Conservation (phyloP, 108 stramenopile genomes). For the Fistulifera solaris region DNA sequence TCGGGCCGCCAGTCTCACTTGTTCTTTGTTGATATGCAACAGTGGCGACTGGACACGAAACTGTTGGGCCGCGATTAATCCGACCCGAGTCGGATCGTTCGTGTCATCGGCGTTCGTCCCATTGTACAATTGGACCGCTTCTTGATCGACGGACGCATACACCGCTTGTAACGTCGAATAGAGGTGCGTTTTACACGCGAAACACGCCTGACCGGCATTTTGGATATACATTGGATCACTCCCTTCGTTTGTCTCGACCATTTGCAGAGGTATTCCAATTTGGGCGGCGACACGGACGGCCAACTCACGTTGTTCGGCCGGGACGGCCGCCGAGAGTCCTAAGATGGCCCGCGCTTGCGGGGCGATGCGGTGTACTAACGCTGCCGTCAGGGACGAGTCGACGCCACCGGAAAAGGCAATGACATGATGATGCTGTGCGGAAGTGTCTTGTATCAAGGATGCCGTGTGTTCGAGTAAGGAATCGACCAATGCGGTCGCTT, state of each 20-base stretch:
- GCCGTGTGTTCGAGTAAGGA: conserved; percentile 17
- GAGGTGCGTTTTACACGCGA: conserved; percentile 92
- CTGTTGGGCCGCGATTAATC: conserved; percentile 61
- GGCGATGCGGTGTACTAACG: conserved; percentile 33
- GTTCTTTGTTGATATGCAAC: conserved; percentile 50
- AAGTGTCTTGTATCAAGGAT: conserved; percentile 15
- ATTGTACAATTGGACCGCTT: conserved; percentile 68
- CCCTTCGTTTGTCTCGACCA: conserved; percentile 72
- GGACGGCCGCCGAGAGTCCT: conserved; percentile 79
- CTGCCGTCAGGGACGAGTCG: conserved; percentile 82
- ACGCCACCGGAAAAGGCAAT: conserved; percentile 91
- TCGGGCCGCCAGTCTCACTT: conserved; percentile 61
- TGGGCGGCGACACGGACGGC: conserved; percentile 58
- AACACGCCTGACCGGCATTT: conserved; percentile 86
- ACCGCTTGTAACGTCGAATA: conserved; percentile 71
- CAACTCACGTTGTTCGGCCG: conserved; percentile 54
- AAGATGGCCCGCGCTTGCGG: conserved; percentile 56
- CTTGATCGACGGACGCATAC: conserved; percentile 19
- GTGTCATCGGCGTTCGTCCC: conserved; percentile 90
- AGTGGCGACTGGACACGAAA: conserved; percentile 78
- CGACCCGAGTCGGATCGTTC: conserved; percentile 78
- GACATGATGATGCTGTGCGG: conserved; percentile 24
- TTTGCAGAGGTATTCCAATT: conserved; percentile 59
- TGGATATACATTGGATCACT: conserved; percentile 62
- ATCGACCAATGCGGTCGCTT: conserved; percentile 19